Base-by-base conservation (phyloP, 306 rosid species). In the Vachellia pachyceras region DNA sequence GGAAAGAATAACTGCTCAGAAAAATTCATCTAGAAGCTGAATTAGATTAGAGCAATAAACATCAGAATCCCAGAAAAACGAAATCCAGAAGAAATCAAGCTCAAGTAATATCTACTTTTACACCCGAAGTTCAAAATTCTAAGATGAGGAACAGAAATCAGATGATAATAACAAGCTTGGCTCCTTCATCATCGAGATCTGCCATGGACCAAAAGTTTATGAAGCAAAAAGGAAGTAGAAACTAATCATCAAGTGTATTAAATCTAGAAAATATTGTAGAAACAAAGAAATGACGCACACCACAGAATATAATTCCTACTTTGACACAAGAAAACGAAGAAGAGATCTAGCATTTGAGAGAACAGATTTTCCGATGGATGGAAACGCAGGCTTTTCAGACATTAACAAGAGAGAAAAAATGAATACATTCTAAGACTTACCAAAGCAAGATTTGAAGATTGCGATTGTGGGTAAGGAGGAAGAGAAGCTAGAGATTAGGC, bases 401-500 rank as follows among this genome's bases (percentile, higher is more conserved):
- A 66, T 29, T 15, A 22, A 80, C 25, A 72, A 66, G 81, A 64
- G 8, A 41, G 4, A 22, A n/a, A 9, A 73, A 81, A 75, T 73
- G 54, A 69, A 72, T 37, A 81, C 73, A 23, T 55, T 40, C 20
- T 55, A 58, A 77, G 71, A 89, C 95, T 89, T 87, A 87, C 95
- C 74, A 81, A 55, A 81, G 63, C 35, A 15, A 70, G 18, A 55
- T 81, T 77, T 73, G 80, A 0, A 40, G 83, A 81, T 77, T 73
- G 60, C 33, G 71, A 82, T 77, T 78, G 58, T 50, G 75, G 86
- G 81, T 73, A n/a, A 63, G 72, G 22, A 23, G 63, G 22, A 36
- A n/a, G n/a, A n/a, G n/a, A n/a, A n/a, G 76, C 55, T 61, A 25
- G 4, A 7, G 60, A 47, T 25, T 29, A 71, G 42, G 29, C 44